A percentile compares a stretch with the other conserved stretches of the same genome.
These are phyloP conservation scores for Lablab purpureus DNA, from an alignment of 306 rosid genomes.

Conservation along the genomic window DNA sequence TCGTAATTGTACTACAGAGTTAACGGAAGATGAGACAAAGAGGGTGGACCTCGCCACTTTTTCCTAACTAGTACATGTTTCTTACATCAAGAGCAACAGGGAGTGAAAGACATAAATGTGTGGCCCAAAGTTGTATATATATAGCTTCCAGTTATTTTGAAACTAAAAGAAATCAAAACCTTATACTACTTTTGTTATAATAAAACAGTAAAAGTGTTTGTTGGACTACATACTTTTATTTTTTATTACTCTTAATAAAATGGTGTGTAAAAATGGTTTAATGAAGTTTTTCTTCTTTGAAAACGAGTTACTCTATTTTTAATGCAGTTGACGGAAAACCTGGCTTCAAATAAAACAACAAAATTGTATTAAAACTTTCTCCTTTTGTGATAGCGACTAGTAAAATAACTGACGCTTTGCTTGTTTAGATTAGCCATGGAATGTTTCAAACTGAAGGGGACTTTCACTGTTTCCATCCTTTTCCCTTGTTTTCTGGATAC, in stretches of 20 bases:
- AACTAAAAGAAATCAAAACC: not conserved
- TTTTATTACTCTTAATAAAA: not conserved
- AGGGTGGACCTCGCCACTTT: slow-evolving; percentile 37
- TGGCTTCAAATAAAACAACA: slow-evolving; percentile 12
- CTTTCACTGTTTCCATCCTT: not conserved
- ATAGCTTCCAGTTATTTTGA: not conserved
- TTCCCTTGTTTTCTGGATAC: not conserved
- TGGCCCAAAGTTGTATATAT: slow-evolving; percentile 29
- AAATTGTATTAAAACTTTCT: not conserved
- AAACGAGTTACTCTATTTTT: not conserved
- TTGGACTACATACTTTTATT: not conserved
- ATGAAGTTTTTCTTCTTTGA: not conserved
- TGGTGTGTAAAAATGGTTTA: not conserved
- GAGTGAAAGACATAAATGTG: slow-evolving; percentile 12
- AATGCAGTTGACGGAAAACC: not conserved
- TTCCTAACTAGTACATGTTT: slow-evolving; percentile 26
- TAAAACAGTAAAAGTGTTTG: not conserved
- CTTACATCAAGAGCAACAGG: slow-evolving; percentile 2
- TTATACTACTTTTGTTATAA: not conserved
- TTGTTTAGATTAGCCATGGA: slow-evolving; percentile 15
- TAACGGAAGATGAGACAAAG: slow-evolving; percentile 30
- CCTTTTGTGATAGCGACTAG: slow-evolving; percentile 42
- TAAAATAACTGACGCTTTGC: slow-evolving; percentile 9
- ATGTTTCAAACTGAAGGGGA: slow-evolving; percentile 37
- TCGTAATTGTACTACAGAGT: not conserved